Evolutionary conservation across 208 protist species (phyloP), one percentile per base, ranked within the genome.

Genomic region (Leishmania tropica): DNA sequence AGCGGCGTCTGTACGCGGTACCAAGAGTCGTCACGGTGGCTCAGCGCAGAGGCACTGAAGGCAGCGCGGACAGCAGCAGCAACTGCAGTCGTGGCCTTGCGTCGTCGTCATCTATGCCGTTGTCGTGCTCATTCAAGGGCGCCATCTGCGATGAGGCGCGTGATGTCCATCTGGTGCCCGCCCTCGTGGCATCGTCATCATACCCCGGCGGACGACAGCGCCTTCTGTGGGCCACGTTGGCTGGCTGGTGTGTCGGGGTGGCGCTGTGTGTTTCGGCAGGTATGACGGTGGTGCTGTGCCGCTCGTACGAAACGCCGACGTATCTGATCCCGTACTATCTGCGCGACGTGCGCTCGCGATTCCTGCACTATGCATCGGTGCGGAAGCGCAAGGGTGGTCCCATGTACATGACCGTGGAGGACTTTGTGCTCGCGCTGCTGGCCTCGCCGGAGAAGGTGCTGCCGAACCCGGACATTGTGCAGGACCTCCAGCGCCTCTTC

Each of bases 291-390:
- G 94, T 84, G 68, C 74, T 89, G 53, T 95, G 92, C 86, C 87
- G 87, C 47, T 82, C 93, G 24, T 82, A 94, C 31, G 92, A 96
- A 75, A 97, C 93, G 19, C 95, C 95, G 8, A 87, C 90, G 19
- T 98, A 97, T 79, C 86, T 98, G 21, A 96, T 97, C 76, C 95
- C 94, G 68, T 97, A 94, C 78, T 97, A 98, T 83, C 81, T 98
- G 75, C 94, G 93, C 65, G 92, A 95, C 67, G 88, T 95, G 53
- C 83, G 84, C 75, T 91, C 90, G 0, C 92, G 93, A 58, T 98
- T 98, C 75, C 89, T 86, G 73, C 95, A 97, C 88, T 98, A 98
- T 87, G 95, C 95, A 35, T 92, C 90, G 17, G 85, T 92, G 62
- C 81, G 85, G 35, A 92, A 91, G 81, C 85, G 86, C 51, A 87